These are phyloP conservation scores for Ilex aquifolium DNA, from an alignment of 257 asterid species.

Conservation along the genomic window DNA sequence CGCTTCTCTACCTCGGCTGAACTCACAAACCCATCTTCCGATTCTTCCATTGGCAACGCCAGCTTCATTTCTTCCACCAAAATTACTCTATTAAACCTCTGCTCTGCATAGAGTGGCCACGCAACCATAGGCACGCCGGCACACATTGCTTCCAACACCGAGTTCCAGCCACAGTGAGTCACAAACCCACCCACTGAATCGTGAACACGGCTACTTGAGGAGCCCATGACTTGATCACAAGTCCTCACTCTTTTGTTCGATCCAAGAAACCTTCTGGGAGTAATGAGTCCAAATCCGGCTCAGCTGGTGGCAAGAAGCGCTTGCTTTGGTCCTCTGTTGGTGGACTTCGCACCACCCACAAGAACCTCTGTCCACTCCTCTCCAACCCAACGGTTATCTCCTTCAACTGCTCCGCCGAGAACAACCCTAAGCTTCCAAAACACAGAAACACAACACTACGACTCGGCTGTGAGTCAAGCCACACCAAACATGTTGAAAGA, in stretches of 20 bases:
- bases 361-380: background rate
- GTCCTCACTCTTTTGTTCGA: background rate
- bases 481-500: no score
- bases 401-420: background rate
- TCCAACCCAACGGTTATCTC: background rate
- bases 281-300: background rate
- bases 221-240: background rate
- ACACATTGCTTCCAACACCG: background rate
- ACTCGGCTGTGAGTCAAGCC: slow-evolving; percentile 1
- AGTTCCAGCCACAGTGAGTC: slow-evolving; percentile 1
- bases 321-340: background rate
- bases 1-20: background rate
- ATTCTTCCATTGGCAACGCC: background rate
- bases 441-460: background rate
- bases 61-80: background rate
- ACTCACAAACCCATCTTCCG: background rate
- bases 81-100: background rate
- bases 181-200: background rate
- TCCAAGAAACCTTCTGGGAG: background rate
- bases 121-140: slow-evolving; percentile 1
- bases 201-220: background rate
- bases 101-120: slow-evolving; percentile 4
- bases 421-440: background rate
- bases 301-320: background rate
- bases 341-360: background rate